Conservation (phyloP, 805 yeast genomes). For the Hanseniaspora vineae region DNA sequence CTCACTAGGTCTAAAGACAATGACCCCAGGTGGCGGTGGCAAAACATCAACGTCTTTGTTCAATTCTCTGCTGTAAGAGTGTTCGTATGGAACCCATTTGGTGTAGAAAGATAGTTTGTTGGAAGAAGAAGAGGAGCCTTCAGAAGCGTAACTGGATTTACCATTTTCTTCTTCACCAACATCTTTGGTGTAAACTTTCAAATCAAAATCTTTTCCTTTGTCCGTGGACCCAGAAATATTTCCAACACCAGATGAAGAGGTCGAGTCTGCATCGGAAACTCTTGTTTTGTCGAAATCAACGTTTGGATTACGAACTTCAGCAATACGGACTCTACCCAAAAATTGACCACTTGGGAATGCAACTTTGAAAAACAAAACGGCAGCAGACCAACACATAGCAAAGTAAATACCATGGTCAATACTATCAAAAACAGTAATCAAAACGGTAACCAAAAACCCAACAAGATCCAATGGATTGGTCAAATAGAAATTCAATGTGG, state of each 20-base stretch:
- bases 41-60: constrained; percentile 45
- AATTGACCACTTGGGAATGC: constrained; percentile 76
- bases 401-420: constrained; percentile 88
- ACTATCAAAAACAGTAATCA: constrained; percentile 62
- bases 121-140: constrained; percentile 1
- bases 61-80: constrained; percentile 25
- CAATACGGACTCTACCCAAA: constrained; percentile 63
- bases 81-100: constrained; percentile 55
- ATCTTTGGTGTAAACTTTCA: too few species aligned
- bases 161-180: background rate
- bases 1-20: constrained; percentile 75
- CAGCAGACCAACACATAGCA: constrained; percentile 75
- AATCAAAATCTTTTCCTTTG: too few species aligned
- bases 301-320: constrained; percentile 56
- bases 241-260: too few species aligned
- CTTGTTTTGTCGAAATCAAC: constrained; percentile 20
- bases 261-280: constrained; percentile 2
- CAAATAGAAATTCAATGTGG: constrained; percentile 57
- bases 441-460: constrained; percentile 59
- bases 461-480: constrained; percentile 62
- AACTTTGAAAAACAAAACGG: constrained; percentile 55
- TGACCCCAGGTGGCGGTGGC: constrained; percentile 85
- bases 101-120: constrained; percentile 33
- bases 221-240: too few species aligned
- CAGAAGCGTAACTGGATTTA: background rate